phyloP scores from a whole-genome alignment of 208 protist species.

The Porcisia deanei region DNA sequence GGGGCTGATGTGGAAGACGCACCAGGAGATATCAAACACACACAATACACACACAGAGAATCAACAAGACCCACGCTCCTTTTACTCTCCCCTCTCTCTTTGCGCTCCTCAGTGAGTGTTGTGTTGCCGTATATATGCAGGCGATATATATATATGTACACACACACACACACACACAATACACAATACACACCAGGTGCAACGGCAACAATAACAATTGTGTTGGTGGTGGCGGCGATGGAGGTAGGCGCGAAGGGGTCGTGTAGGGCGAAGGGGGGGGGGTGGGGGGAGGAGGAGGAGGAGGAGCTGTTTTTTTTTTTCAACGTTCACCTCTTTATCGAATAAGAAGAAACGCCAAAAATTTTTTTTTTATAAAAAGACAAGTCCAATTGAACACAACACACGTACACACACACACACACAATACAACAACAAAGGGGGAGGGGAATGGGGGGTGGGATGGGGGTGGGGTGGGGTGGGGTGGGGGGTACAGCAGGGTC shows the following conservation, averaged over 20 bases:
- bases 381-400: too few species aligned
- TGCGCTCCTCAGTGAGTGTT: too few species aligned
- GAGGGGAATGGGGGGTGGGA: background rate
- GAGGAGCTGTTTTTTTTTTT: background rate
- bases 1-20: too few species aligned
- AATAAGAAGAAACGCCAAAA: background rate
- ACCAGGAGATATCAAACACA: too few species aligned
- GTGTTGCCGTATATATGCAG: too few species aligned
- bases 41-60: too few species aligned
- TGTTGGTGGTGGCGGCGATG: background rate
- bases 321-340: background rate
- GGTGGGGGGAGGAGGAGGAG: background rate
- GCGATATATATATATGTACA: background rate
- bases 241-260: background rate
- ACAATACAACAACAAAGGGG: background rate
- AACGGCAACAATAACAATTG: background rate
- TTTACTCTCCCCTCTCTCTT: too few species aligned
- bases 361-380: background rate
- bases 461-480: too few species aligned
- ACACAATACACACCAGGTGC: background rate
- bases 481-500: background rate
- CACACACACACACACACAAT: conserved; percentile 5
- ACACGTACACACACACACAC: background rate
- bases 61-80: too few species aligned
- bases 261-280: background rate